Evolutionary conservation across 2,329 filamentous ascomycete species (phyloP), one percentile per base, ranked within the genome.

Genomic region (Aureobasidium uvarum): DNA sequence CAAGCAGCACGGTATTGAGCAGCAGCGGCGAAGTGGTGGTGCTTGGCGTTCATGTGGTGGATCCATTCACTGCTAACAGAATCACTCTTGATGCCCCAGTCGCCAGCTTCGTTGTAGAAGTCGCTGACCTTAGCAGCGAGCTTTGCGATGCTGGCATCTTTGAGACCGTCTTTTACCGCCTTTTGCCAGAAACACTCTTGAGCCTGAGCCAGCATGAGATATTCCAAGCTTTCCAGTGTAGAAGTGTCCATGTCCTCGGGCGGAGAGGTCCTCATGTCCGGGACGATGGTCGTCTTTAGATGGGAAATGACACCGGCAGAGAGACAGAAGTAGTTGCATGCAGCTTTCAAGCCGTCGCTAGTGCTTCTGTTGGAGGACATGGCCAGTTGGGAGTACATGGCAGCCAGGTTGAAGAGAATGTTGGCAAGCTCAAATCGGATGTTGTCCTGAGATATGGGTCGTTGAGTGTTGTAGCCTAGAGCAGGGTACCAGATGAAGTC

Each of bases 131-230:
- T 87, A 3, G 92, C 92, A 5, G 95, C 93, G 20, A 99, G 82
- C 75, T 96, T 95, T 2, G 95, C 91, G 68, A 99, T 96, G 0
- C 89, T 91, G 1, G 87, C 90, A 74, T 99, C 95, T 76, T 96
- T 97, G 78, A 96, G 87, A 28, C 89, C 88, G 74, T 97, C 94
- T 80, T 96, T 93, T 66, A 96, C 93, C 0, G 95, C 94, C 75
- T 96, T 98, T 71, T 95, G 90, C 95, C 95, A 99, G 77, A 95
- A 98, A 75, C 93, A 98, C 78, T 99, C 95, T 74, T 99, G 95
- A 33, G 90, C 93, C 75, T 99, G 92, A 0, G 93, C 94, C 11
- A 99, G 83, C 75, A 96, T 86, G 36, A 99, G 83, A 75, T 94
- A 86, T 70, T 90, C 86, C 52, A 98, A 79, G 62, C 91, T 91